Evolutionary conservation across 1,284 basidiomycete species (phyloP), one percentile per base, ranked within the genome.

Genomic region (Entoloma clypeatum): DNA sequence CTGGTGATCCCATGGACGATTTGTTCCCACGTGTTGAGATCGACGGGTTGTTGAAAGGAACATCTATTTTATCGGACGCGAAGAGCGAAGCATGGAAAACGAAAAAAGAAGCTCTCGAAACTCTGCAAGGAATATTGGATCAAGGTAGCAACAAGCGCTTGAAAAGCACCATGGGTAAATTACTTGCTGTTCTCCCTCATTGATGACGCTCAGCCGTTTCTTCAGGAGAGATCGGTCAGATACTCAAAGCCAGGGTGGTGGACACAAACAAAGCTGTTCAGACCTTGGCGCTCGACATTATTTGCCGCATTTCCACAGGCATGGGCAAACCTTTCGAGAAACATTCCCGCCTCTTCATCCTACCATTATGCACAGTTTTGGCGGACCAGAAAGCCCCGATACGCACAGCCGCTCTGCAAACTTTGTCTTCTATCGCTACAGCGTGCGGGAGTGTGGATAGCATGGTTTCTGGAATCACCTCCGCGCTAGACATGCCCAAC

Each of bases 261-360:
- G 96, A 99, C 61, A 87, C 86, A 36, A 99, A 99, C 67, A 90
- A 99, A 59, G 82, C 89, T 14, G 94, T 98, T 36, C 94, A 98
- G 61, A 71, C 75, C 19, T 74, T 97, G 31, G 90, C 95, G 13
- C 75, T 99, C 14, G 93, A 96, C 56, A 86, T 96, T 45, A 82
- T 97, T 39, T 74, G 84, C 28, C 86, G 91, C 34, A 85, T 99
- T 47, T 92, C 96, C 2, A 80, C 75, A 0, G 94, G 91, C 1
- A 97, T 99, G 92, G 92, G 92, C 36, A 92, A 86, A 57, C 80
- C 89, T 0, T 99, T 99, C 58, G 95, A 99, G 53, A 94, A 90
- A 59, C 78, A 95, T 52, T 77, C 79, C 3, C 81, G 84, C 18
- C 70, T 90, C 34, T 87, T 94, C 51, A 78, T 81, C 7, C 65